Evolutionary conservation across 208 protist species (phyloP), one percentile per base, ranked within the genome.

Genomic region (Willaertia magna): DNA sequence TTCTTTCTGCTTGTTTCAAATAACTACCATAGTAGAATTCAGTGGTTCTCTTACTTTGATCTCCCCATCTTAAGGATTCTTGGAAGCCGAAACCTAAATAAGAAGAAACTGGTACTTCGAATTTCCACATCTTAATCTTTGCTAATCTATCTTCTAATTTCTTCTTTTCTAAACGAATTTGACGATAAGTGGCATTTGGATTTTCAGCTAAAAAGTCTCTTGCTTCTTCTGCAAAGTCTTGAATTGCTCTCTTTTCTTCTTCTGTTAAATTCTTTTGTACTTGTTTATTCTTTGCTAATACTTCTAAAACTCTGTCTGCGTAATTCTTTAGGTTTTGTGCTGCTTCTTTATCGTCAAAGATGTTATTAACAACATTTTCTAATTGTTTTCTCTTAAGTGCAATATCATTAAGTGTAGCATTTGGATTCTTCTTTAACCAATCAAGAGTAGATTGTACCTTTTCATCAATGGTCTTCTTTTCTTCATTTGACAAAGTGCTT

Each of bases 371-470:
- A 47, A 47, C 34, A 18, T 46, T 39, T 91, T 98, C 95, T 59
- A 98, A 88, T 85, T 95, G 91, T 90, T 98, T 95, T 59, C 91
- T 92, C 34, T 93, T 88, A 47, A 88, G 87, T 74, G 98, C 94
- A 90, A 93, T 97, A 88, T 98, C 96, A 84, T 97, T 95, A 88
- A 95, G 95, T 40, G 95, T 92, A 4, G 96, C 96, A 76, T 92
- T 93, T 42, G 94, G 95, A 91, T 98, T 97, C 88, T 93, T 89
- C 55, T 99, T 95, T 40, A 99, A 90, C 91, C 96, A 99, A 40
- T 94, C 88, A 85, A 98, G 94, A 44, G 95, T 91, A 82, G 95
- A 94, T 83, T 97, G 92, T 52, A 96, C 92, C 34, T 93, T 93
- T 43, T 91, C 88, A 76, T 95, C 90, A 90, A 97, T 90, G 44